phyloP scores from a whole-genome alignment of 371 early-diverging fungal genomes.

The Phascolomyces articulosus region DNA sequence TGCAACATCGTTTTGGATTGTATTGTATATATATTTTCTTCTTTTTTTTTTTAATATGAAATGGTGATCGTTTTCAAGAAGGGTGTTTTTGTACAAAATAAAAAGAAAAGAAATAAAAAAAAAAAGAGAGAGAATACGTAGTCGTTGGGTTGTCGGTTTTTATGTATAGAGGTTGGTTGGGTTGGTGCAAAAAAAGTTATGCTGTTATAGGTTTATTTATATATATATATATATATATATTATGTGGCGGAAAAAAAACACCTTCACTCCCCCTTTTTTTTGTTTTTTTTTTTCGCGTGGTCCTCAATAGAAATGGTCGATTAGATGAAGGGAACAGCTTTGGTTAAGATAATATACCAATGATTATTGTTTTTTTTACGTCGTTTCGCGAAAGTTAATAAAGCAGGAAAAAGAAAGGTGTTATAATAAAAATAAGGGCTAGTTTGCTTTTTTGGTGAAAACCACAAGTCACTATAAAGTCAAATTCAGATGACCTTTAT shows the following conservation, averaged over 20 bases:
- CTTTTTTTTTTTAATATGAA: too few species aligned
- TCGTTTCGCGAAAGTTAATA: neutral
- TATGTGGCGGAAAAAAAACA: slow-evolving; percentile 3
- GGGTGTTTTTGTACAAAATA: too few species aligned
- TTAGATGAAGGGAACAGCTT: neutral
- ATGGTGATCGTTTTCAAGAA: too few species aligned
- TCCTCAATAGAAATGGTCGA: neutral
- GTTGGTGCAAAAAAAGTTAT: too few species aligned
- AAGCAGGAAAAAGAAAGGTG: neutral
- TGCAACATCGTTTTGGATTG: neutral
- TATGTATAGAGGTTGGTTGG: too few species aligned
- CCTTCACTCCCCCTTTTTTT: neutral
- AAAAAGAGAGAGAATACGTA: too few species aligned
- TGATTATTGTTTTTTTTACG: too few species aligned
- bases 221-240: neutral
- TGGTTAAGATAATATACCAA: too few species aligned
- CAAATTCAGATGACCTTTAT: neutral
- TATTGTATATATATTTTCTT: neutral
- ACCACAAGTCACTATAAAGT: neutral
- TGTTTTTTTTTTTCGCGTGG: neutral
- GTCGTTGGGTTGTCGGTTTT: neutral
- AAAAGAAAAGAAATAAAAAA: neutral
- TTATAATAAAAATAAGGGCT: neutral
- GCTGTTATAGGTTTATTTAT: too few species aligned
- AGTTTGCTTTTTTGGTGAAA: neutral